Evolutionary conservation across 83 land plant genomes (phyloP).

Genomic region (Diphasiastrum complanatum): DNA sequence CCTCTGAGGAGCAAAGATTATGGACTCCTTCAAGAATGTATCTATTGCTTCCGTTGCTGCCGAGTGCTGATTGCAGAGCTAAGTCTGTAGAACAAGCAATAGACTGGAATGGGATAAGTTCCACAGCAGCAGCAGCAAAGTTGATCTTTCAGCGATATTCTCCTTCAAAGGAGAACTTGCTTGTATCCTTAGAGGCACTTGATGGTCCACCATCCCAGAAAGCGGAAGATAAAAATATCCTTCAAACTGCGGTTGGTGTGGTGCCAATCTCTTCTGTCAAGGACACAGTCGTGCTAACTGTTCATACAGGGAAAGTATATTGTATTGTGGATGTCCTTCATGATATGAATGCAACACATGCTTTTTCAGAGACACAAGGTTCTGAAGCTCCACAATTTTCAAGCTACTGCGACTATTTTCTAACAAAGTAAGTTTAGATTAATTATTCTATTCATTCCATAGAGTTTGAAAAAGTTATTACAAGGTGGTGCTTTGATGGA

Average conservation of each 20-base stretch:
- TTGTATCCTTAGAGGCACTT: neutral
- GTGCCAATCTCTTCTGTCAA: constrained; percentile 21
- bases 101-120: constrained; percentile 27
- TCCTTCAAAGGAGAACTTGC: neutral
- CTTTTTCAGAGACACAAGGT: constrained; percentile 25
- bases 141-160: neutral
- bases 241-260: constrained; percentile 45
- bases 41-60: constrained; percentile 55
- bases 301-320: constrained; percentile 78
- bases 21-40: constrained; percentile 65
- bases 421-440: neutral
- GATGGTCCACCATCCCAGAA: neutral
- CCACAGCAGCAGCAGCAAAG: constrained; percentile 15
- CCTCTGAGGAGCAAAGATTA: constrained; percentile 22
- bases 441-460: no score
- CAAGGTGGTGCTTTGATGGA: no score
- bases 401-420: constrained; percentile 44
- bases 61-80: neutral
- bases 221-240: neutral
- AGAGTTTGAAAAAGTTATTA: no score
- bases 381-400: constrained; percentile 12
- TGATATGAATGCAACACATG: constrained; percentile 50
- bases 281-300: constrained; percentile 57
- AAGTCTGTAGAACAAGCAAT: constrained; percentile 4
- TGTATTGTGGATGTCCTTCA: constrained; percentile 38